These are phyloP conservation scores for Eremochloa ophiuroides DNA, from an alignment of 176 grass and related monocot genomes.

Conservation along the genomic window DNA sequence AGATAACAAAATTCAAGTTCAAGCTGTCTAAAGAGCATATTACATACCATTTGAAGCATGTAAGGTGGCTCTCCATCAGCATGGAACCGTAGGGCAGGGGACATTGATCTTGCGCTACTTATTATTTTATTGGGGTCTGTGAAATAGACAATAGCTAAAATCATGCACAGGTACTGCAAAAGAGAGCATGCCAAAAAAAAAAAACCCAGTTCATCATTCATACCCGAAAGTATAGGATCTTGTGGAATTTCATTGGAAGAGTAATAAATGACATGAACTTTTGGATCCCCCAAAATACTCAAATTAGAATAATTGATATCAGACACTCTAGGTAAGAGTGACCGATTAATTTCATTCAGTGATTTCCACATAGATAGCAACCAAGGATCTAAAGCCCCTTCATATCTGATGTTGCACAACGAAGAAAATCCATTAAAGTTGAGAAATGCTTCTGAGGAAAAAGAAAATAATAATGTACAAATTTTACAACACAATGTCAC, in stretches of 20 bases:
- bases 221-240: conserved; percentile 48
- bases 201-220: conserved; percentile 10
- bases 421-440: not conserved
- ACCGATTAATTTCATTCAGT: conserved; percentile 47
- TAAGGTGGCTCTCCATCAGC: conserved; percentile 64
- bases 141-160: conserved; percentile 19
- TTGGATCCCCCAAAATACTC: conserved; percentile 59
- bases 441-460: not conserved
- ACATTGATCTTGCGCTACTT: conserved; percentile 61
- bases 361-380: conserved; percentile 74
- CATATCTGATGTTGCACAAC: conserved; percentile 55
- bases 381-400: conserved; percentile 86
- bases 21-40: conserved; percentile 15
- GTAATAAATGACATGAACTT: conserved; percentile 67
- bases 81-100: conserved; percentile 56
- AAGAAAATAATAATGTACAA: not conserved
- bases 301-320: conserved; percentile 67
- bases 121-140: conserved; percentile 67
- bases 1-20: conserved; percentile 5
- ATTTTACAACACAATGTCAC: not conserved
- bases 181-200: not conserved
- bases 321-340: conserved; percentile 65
- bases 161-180: not conserved
- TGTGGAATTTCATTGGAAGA: conserved; percentile 29
- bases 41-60: conserved; percentile 69